Evolutionary conservation across 2,329 filamentous ascomycete genomes (phyloP).

Genomic region (Neonectria punicea): DNA sequence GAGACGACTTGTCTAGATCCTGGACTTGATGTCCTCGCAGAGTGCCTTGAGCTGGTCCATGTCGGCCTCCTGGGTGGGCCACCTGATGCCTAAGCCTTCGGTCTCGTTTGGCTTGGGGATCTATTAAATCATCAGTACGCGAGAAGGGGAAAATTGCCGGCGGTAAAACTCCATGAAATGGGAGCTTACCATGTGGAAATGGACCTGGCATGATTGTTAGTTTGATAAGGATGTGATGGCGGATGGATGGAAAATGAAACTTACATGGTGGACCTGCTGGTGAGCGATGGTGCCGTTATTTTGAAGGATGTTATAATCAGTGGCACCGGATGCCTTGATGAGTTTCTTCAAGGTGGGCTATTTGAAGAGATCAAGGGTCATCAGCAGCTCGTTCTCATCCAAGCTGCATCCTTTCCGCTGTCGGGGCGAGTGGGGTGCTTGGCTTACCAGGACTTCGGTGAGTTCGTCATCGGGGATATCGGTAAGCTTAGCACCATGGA

Average conservation of each 20-base stretch:
- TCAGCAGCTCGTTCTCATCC: constrained; percentile 11
- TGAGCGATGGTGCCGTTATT: constrained; percentile 95
- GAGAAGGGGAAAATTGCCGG: background rate
- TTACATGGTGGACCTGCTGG: constrained; percentile 90
- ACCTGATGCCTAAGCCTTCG: constrained; percentile 82
- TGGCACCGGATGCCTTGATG: constrained; percentile 77
- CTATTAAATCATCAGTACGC: constrained; percentile 53
- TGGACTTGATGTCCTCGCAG: constrained; percentile 85
- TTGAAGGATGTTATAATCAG: constrained; percentile 93
- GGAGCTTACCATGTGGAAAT: constrained; percentile 85
- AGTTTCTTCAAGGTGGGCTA: constrained; percentile 79
- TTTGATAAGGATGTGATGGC: background rate
- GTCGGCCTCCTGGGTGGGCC: constrained; percentile 80
- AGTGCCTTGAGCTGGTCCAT: constrained; percentile 86
- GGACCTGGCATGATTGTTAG: constrained; percentile 66
- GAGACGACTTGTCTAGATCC: constrained; percentile 70
- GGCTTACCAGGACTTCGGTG: constrained; percentile 78
- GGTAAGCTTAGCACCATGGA: constrained; percentile 88
- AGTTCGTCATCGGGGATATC: constrained; percentile 94
- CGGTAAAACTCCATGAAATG: background rate
- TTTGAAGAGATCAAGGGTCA: background rate
- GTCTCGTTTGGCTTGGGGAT: constrained; percentile 91
- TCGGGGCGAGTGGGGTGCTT: background rate
- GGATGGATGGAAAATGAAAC: constrained; percentile 43
- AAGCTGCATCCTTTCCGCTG: background rate